Evolutionary conservation across 495 filamentous ascomycete species (phyloP), one percentile per base, ranked within the genome.

Genomic region (Poronia punctata): DNA sequence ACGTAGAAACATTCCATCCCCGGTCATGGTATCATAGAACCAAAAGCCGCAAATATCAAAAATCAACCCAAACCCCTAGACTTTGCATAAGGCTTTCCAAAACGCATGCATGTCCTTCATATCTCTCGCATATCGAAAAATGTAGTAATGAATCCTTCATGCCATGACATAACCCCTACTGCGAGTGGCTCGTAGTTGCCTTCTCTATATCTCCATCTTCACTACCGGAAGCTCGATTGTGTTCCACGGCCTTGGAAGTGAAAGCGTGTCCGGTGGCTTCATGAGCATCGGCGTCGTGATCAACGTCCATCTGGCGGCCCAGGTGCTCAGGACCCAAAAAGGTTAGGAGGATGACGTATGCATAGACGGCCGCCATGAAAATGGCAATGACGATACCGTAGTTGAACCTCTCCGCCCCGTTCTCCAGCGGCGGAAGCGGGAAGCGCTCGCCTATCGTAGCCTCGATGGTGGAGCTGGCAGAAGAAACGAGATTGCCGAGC

Each of bases 341-440:
- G 0, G 84, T 83, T 15, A 93, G 47, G 0, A 92, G 0, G 46
- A 94, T 86, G 6, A 80, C 72, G 55, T 93, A 95, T 5, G 61
- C 81, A 60, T 80, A 94, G n/a, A 94, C 89, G 49, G 85, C 89
- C 3, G 76, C 89, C 84, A 94, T 86, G 59, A 94, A 89, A 51
- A 95, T 92, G 43, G 84, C 87, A 48, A 95, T 89, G 3, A 95
- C 88, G 46, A 83, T 83, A 9, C 89, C 88, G 38, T 95, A 95
- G 34, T 87, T 64, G 56, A 89, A 95, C 19, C 86, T 66, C 24
- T 59, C 47, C 0, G 57, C 58, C 0, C 36, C 48, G 4, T 66
- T 65, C 8, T 66, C 54, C 1, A 70, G 71, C 0, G 71, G 68
- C 5, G 80, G 73, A 3, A 95, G 67, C 0, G 86, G 86, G 62